A percentile compares a stretch with the other conserved stretches of the same genome.
These are phyloP conservation scores for Gryganskiella cystojenkinii DNA, from an alignment of 192 early-diverging fungal genomes.

Conservation along the genomic window DNA sequence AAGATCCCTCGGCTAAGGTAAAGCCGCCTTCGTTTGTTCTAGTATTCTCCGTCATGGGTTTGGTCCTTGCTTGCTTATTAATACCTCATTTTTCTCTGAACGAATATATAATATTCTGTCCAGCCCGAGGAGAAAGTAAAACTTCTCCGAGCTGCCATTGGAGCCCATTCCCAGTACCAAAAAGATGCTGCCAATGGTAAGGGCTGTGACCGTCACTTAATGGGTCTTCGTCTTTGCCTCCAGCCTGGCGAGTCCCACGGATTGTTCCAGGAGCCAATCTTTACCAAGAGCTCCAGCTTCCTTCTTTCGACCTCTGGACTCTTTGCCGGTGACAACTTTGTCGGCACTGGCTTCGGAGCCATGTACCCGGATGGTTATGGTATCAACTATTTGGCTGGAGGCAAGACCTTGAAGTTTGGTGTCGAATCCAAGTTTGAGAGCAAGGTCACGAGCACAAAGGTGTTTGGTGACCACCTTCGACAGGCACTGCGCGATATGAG, in stretches of 20 bases:
- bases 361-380: conserved; percentile 86
- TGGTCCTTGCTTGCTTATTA: neutral
- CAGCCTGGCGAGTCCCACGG: conserved; percentile 51
- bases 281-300: conserved; percentile 74
- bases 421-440: conserved; percentile 76
- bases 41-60: neutral
- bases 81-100: neutral
- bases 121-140: conserved; percentile 67
- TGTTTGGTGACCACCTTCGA: conserved; percentile 31
- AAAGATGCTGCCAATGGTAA: conserved; percentile 77
- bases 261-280: conserved; percentile 75
- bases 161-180: conserved; percentile 74
- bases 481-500: conserved; percentile 45
- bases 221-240: conserved; percentile 76
- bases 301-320: conserved; percentile 82
- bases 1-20: conserved; percentile 55
- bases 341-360: conserved; percentile 89
- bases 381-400: conserved; percentile 85
- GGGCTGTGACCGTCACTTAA: conserved; percentile 86
- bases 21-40: conserved; percentile 13
- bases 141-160: conserved; percentile 70
- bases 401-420: conserved; percentile 77
- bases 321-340: conserved; percentile 72
- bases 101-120: neutral
- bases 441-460: conserved; percentile 25